Evolutionary conservation across 192 early-diverging fungal species (phyloP).

Genomic region (Pilobolus umbonatus): DNA sequence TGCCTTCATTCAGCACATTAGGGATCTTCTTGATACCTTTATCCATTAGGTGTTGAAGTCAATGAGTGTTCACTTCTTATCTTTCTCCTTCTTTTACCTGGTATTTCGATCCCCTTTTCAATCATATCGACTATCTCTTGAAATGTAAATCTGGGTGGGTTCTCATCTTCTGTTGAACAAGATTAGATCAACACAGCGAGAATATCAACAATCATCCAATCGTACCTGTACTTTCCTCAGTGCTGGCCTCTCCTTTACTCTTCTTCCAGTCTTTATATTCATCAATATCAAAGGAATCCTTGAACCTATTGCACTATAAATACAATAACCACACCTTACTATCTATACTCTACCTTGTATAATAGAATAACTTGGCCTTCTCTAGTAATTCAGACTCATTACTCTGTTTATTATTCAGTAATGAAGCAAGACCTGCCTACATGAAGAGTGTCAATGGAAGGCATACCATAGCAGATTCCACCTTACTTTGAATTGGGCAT

Average conservation of each 20-base stretch:
- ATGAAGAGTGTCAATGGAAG: neutral
- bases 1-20: conserved; percentile 34
- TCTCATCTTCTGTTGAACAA: neutral
- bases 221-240: neutral
- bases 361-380: conserved; percentile 42
- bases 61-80: neutral
- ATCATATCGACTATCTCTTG: conserved; percentile 42
- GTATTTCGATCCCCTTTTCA: conserved; percentile 33
- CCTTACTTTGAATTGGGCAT: conserved; percentile 33
- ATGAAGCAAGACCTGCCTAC: conserved; percentile 33
- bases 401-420: conserved; percentile 24
- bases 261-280: conserved; percentile 34
- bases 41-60: neutral
- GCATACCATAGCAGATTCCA: neutral
- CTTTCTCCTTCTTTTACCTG: conserved; percentile 28
- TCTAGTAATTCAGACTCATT: conserved; percentile 29
- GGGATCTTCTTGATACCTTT: conserved; percentile 16
- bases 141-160: conserved; percentile 28
- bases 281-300: conserved; percentile 27
- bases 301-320: conserved; percentile 20
- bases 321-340: neutral
- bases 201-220: neutral
- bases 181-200: neutral
- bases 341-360: conserved; percentile 27
- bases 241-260: neutral